Percentiles rank a stretch among this genome's conserved stretches.
phyloP scores from a whole-genome alignment of 108 stramenopile genomes.

The Cyclotella baltica region DNA sequence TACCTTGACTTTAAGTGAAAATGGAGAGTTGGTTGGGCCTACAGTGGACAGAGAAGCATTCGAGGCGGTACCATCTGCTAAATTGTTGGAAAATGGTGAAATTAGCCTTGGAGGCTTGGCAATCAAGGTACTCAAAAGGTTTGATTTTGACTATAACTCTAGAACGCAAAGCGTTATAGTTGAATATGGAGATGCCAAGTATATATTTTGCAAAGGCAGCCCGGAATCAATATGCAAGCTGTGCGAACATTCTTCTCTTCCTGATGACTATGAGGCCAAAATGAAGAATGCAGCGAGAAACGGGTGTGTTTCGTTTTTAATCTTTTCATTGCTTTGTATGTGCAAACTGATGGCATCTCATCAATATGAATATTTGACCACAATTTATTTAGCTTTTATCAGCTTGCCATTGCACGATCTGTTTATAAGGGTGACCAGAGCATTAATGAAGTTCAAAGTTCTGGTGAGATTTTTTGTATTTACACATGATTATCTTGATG shows the following conservation, averaged over 20 bases:
- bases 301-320: conserved; percentile 25
- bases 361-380: not conserved
- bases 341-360: not conserved
- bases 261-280: conserved; percentile 46
- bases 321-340: not conserved
- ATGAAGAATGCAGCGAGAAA: conserved; percentile 44
- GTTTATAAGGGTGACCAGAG: conserved; percentile 13
- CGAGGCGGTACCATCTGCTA: conserved; percentile 29
- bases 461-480: conserved; percentile 22
- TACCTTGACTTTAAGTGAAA: conserved; percentile 38
- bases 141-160: conserved; percentile 70
- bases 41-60: conserved; percentile 63
- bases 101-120: conserved; percentile 33
- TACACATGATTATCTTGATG: too few species aligned
- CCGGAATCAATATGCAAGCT: conserved; percentile 59
- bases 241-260: conserved; percentile 51
- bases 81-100: conserved; percentile 26
- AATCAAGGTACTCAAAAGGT: conserved; percentile 55
- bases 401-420: conserved; percentile 61
- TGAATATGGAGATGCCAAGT: conserved; percentile 21
- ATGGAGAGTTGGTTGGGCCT: conserved; percentile 62
- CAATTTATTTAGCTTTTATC: conserved; percentile 44
- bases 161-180: conserved; percentile 79
- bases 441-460: conserved; percentile 50
- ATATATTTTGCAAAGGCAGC: conserved; percentile 15